Percentiles rank a stretch among this genome's conserved stretches.
Evolutionary conservation across 345 rosid genomes (phyloP).

Genomic region (Populus nigra): DNA sequence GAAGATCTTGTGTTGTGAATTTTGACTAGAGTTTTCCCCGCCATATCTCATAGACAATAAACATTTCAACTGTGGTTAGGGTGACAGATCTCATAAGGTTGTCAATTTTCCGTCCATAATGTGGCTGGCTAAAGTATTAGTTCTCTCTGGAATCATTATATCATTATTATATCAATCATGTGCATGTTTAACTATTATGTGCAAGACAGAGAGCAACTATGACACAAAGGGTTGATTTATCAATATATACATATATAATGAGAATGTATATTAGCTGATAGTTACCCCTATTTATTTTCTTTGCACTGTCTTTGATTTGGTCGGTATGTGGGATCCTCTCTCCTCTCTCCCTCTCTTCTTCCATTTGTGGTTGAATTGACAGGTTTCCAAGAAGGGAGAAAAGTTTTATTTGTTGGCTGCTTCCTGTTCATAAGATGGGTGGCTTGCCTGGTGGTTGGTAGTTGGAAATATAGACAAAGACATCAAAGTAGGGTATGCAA

Average conservation of each 20-base stretch:
- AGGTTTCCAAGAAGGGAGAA: neutral
- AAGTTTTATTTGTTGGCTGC: neutral
- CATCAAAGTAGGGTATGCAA: neutral
- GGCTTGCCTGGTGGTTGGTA: neutral
- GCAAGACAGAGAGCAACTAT: slow-evolving; percentile 28
- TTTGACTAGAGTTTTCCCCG: slow-evolving; percentile 24
- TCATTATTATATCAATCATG: slow-evolving; percentile 19
- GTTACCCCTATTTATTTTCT: neutral
- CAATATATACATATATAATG: slow-evolving; percentile 21
- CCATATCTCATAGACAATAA: slow-evolving; percentile 25
- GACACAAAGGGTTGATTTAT: slow-evolving; percentile 20
- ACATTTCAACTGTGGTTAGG: slow-evolving; percentile 26
- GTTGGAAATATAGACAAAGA: neutral
- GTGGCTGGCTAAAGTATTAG: slow-evolving; percentile 20
- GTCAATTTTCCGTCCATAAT: slow-evolving; percentile 28
- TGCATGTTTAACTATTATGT: slow-evolving; percentile 21
- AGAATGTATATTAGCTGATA: slow-evolving; percentile 24
- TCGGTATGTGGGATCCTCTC: neutral
- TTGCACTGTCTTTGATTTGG: neutral
- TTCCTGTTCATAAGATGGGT: neutral
- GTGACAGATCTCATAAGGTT: slow-evolving; percentile 23
- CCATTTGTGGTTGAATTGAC: neutral
- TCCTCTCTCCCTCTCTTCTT: neutral
- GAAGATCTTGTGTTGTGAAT: slow-evolving; percentile 11
- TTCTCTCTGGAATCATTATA: slow-evolving; percentile 9